A percentile compares a stretch with the other conserved stretches of the same genome.
phyloP scores from a whole-genome alignment of 2,329 filamentous ascomycete species.

The Talaromyces atroroseus region DNA sequence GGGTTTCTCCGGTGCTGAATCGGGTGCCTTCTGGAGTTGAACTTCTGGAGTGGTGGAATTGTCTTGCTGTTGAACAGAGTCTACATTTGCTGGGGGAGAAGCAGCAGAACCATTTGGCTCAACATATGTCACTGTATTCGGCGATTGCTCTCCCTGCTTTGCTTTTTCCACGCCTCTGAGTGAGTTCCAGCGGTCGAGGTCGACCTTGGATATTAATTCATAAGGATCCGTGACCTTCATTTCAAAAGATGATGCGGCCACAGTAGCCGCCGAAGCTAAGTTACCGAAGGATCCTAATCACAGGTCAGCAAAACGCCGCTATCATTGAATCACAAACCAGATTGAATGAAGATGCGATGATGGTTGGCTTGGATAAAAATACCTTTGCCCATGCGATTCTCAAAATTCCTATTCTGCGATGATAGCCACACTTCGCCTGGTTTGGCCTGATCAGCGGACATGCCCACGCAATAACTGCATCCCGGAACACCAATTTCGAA shows the following conservation, averaged over 20 bases:
- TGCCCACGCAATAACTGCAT: slow-evolving; percentile 44
- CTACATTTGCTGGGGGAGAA: neutral
- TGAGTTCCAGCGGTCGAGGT: slow-evolving; percentile 19
- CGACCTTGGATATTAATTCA: slow-evolving; percentile 24
- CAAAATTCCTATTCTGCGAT: slow-evolving; percentile 45
- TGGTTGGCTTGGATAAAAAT: neutral
- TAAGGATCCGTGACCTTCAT: slow-evolving; percentile 41
- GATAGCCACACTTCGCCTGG: slow-evolving; percentile 42
- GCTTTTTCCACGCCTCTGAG: neutral
- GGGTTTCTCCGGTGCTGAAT: neutral
- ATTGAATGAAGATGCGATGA: neutral
- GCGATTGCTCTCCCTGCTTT: neutral
- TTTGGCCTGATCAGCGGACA: slow-evolving; percentile 37
- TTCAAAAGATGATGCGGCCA: slow-evolving; percentile 43
- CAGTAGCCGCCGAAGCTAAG: slow-evolving; percentile 42
- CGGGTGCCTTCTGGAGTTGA: neutral
- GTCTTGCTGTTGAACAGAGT: neutral
- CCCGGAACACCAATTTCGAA: slow-evolving; percentile 41
- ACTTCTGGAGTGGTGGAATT: neutral
- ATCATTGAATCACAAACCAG: neutral
- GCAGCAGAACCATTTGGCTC: slow-evolving; percentile 6
- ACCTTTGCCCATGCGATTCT: slow-evolving; percentile 44
- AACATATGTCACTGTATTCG: slow-evolving; percentile 5
- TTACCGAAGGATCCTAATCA: slow-evolving; percentile 39
- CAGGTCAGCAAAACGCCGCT: neutral